Percentiles rank a stretch among this genome's conserved stretches.
Conservation (phyloP, 2,329 filamentous ascomycete genomes). For the Ceratocystis smalleyi region DNA sequence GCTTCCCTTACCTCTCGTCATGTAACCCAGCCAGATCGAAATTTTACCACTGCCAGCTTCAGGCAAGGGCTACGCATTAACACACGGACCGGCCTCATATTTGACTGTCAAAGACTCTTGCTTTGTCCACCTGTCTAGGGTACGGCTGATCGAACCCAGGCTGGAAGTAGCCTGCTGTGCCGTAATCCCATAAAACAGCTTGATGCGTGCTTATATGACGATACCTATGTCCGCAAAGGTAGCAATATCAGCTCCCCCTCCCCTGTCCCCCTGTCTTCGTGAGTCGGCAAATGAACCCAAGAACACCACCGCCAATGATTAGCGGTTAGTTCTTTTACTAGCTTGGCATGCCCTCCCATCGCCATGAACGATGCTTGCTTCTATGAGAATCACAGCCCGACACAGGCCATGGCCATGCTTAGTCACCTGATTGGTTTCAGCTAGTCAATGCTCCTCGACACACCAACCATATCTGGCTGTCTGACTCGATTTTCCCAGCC, state of each 20-base stretch:
- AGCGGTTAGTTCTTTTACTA: background rate
- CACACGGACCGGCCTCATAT: background rate
- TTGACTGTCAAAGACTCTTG: background rate
- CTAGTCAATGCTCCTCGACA: background rate
- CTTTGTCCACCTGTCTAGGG: background rate
- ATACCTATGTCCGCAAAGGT: background rate
- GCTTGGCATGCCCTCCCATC: background rate
- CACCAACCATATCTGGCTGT: no score
- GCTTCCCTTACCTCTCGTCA: background rate
- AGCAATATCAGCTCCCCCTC: background rate
- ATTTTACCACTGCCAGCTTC: background rate
- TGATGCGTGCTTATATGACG: background rate
- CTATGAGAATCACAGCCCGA: background rate
- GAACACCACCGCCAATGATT: background rate
- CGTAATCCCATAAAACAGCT: background rate
- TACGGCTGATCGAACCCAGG: background rate
- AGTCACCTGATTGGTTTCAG: background rate
- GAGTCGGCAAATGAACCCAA: background rate
- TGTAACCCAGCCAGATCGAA: background rate
- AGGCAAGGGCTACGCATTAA: background rate
- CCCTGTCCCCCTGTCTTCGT: background rate
- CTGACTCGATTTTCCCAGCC: no score
- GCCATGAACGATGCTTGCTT: background rate
- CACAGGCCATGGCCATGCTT: background rate
- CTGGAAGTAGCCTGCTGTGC: background rate